Conservation (phyloP, 495 filamentous ascomycete genomes). For the Aspergillus diversus region DNA sequence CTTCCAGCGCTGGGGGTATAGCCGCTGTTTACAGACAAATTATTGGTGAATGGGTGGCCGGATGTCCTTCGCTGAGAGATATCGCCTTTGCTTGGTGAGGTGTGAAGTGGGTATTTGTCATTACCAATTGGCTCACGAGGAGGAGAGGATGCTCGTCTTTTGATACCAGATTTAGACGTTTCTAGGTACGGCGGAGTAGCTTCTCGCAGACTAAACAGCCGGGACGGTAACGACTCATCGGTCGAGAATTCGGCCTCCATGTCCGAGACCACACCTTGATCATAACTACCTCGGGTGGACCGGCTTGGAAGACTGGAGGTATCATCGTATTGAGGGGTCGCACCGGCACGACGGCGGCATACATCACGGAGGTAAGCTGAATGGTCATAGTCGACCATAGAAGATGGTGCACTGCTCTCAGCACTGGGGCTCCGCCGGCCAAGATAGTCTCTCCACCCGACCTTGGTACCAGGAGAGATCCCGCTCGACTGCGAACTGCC, state of each 20-base stretch:
- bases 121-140: constrained; percentile 75
- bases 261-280: constrained; percentile 64
- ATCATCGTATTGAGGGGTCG: constrained; percentile 53
- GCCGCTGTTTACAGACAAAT: constrained; percentile 58
- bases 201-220: constrained; percentile 64
- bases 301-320: constrained; percentile 50
- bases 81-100: constrained; percentile 62
- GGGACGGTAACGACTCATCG: constrained; percentile 63
- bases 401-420: constrained; percentile 52
- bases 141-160: constrained; percentile 81
- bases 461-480: constrained; percentile 49
- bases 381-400: constrained; percentile 46
- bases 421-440: constrained; percentile 56
- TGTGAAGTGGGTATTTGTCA: constrained; percentile 61
- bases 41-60: constrained; percentile 58
- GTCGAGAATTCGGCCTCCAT: constrained; percentile 67
- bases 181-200: constrained; percentile 49
- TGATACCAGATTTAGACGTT: constrained; percentile 61
- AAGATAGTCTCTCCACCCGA: constrained; percentile 45
- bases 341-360: constrained; percentile 40
- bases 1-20: constrained; percentile 68
- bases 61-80: constrained; percentile 67
- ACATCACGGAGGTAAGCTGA: constrained; percentile 37
- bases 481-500: constrained; percentile 49
- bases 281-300: constrained; percentile 64